Conservation (phyloP, 78 protist genomes). For the Fonticula alba region DNA sequence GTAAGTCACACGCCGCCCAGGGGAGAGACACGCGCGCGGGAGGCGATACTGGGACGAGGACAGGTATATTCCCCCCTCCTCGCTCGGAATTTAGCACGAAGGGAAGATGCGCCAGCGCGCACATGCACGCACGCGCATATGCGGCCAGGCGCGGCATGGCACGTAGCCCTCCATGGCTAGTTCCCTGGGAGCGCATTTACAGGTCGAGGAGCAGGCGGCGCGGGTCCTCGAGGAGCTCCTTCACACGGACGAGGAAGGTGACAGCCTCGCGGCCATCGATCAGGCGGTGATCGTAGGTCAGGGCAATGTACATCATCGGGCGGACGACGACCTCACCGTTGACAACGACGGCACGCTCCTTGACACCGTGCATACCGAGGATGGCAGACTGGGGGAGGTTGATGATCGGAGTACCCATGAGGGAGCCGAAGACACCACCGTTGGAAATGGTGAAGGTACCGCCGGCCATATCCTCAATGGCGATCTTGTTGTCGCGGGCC, state of each 20-base stretch:
- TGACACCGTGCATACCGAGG: constrained; percentile 79
- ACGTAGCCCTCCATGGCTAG: too few relatives aligned
- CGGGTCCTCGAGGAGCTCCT: constrained; percentile 61
- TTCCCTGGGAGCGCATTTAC: too few relatives aligned
- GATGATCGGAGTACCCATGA: constrained; percentile 90
- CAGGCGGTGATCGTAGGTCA: constrained; percentile 93
- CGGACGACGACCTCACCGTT: constrained; percentile 64
- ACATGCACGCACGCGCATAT: too few relatives aligned
- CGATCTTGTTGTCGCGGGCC: constrained; percentile 55
- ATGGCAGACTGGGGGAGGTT: constrained; percentile 87
- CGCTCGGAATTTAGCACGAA: too few relatives aligned
- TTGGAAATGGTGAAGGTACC: constrained; percentile 95
- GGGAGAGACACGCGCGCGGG: too few relatives aligned
- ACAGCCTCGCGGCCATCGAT: constrained; percentile 90
- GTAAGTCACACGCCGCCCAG: too few relatives aligned
- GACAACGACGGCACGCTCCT: constrained; percentile 58
- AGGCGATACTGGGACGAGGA: too few relatives aligned
- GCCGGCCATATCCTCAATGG: constrained; percentile 89
- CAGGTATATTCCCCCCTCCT: too few relatives aligned
- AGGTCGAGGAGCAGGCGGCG: constrained; percentile 40
- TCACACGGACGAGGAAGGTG: constrained; percentile 56
- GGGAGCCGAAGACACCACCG: constrained; percentile 89
- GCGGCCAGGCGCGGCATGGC: too few relatives aligned
- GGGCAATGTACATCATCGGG: constrained; percentile 84
- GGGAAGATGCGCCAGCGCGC: too few relatives aligned